Conservation (phyloP, 345 rosid genomes). For the Cochlearia excelsa region DNA sequence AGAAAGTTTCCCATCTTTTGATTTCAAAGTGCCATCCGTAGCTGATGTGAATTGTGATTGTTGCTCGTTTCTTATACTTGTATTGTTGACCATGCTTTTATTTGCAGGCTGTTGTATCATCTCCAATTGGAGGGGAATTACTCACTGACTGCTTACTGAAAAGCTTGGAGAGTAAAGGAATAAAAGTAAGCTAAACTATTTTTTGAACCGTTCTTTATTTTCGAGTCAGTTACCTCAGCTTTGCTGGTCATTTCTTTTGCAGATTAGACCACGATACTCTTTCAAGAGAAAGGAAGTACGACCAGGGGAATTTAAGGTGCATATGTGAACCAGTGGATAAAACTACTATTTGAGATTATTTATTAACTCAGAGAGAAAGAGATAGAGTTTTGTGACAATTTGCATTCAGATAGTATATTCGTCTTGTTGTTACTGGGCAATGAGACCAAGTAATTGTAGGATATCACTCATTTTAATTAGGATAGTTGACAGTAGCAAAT, state of each 20-base stretch:
- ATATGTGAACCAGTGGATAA: constrained; percentile 21
- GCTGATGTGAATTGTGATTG: constrained; percentile 2
- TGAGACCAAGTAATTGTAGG: constrained; percentile 1
- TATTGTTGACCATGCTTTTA: constrained; percentile 20
- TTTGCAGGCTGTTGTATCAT: constrained; percentile 65
- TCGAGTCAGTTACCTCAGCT: constrained; percentile 10
- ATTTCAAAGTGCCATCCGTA: constrained; percentile 5
- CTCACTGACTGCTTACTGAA: constrained; percentile 90
- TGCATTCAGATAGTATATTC: not conserved
- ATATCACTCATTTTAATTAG: constrained; percentile 8
- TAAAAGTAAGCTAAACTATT: constrained; percentile 53
- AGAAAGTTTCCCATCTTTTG: not conserved
- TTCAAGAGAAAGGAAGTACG: constrained; percentile 95
- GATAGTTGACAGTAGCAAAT: constrained; percentile 14
- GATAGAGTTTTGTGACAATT: constrained; percentile 2
- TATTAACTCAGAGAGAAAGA: constrained; percentile 2
- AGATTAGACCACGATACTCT: constrained; percentile 97
- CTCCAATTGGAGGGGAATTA: constrained; percentile 93
- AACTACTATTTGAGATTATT: constrained; percentile 13
- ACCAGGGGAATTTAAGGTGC: constrained; percentile 89
- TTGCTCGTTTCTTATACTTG: not conserved
- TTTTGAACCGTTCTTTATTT: constrained; percentile 3
- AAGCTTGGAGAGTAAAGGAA: constrained; percentile 96
- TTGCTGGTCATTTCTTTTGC: constrained; percentile 34
- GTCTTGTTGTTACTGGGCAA: constrained; percentile 2